Base-by-base conservation (phyloP, 1,284 basidiomycete genomes). In the Pholiota adiposa region DNA sequence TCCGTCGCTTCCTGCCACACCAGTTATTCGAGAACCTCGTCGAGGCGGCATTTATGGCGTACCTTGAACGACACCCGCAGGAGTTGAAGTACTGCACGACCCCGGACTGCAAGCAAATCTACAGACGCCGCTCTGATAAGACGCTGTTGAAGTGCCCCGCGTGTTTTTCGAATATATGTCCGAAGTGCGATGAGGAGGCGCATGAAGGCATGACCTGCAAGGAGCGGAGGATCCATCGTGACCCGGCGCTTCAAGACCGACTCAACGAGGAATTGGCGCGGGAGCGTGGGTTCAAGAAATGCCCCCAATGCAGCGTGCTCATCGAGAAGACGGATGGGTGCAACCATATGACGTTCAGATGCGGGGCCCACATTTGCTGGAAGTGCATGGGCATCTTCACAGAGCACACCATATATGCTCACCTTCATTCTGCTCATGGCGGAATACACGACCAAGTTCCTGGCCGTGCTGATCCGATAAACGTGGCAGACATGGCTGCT, bases 291-390 rank as follows among this genome's bases (percentile, higher is more conserved):
- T 72, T 69, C 40, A 78, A 77, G 64, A 72, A 70, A 43, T 80
- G 77, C 54, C 84, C 83, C 0, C 62, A 65, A 11, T 86, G 84
- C 62, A 66, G 64, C 1, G 73, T 79, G 3, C 76, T 67, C 62
- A 81, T 84, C 46, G 77, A 84, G 67, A 85, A 84, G 64, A 70
- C 63, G 19, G 80, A 77, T 19, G 85, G 85, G 0, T 86, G 84
- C 68, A 85, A 85, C 66, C 85, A 86, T 65, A 81, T 86, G 73
- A 62, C 69, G 6, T 86, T 84, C 64, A 77, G 67, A 56, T 86
- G 84, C 54, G 79, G 79, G 0, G 77, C 77, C 6, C 83, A 85
- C 65, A 77, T 85, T 11, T 86, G 84, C 61, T 86, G 83, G 84
- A 70, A 71, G 4, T 86, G 84, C 57, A 57, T 66, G 61, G 56